Conservation (phyloP, 2,329 filamentous ascomycete species). For the Diaporthe citriasiana region DNA sequence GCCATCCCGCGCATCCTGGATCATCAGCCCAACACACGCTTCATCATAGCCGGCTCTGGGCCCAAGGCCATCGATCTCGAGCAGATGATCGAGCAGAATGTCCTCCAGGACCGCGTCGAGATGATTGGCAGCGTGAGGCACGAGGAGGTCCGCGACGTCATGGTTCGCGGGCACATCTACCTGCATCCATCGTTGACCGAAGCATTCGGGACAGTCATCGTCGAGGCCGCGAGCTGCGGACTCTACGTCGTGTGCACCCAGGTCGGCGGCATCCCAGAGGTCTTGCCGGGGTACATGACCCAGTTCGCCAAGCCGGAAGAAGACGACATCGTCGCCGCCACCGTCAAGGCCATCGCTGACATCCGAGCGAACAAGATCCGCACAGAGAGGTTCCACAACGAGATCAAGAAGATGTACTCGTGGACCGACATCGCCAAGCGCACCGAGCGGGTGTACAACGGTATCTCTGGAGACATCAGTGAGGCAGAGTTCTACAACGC, state of each 20-base stretch:
- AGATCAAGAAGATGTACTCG: conserved; percentile 98
- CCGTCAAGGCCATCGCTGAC: conserved; percentile 88
- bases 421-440: conserved; percentile 96
- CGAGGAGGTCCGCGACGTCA: conserved; percentile 96
- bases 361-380: conserved; percentile 88
- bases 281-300: conserved; percentile 96
- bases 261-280: conserved; percentile 96
- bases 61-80: conserved; percentile 98
- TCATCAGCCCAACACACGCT: conserved; percentile 91
- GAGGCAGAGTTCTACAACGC: conserved; percentile 89
- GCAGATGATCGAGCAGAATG: conserved; percentile 96
- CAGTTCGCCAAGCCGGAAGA: conserved; percentile 97
- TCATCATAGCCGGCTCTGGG: conserved; percentile 95
- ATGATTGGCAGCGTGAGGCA: conserved; percentile 93
- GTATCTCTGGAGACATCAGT: conserved; percentile 87
- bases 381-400: conserved; percentile 94
- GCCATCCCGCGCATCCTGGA: conserved; percentile 94
- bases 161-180: conserved; percentile 97
- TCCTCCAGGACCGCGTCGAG: conserved; percentile 92
- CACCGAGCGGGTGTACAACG: conserved; percentile 95
- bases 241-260: conserved; percentile 97
- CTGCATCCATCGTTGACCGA: conserved; percentile 95
- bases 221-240: conserved; percentile 95
- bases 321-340: conserved; percentile 91
- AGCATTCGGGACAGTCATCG: conserved; percentile 97